phyloP scores from a whole-genome alignment of 345 rosid genomes.

The Arabidopsis arenosa region DNA sequence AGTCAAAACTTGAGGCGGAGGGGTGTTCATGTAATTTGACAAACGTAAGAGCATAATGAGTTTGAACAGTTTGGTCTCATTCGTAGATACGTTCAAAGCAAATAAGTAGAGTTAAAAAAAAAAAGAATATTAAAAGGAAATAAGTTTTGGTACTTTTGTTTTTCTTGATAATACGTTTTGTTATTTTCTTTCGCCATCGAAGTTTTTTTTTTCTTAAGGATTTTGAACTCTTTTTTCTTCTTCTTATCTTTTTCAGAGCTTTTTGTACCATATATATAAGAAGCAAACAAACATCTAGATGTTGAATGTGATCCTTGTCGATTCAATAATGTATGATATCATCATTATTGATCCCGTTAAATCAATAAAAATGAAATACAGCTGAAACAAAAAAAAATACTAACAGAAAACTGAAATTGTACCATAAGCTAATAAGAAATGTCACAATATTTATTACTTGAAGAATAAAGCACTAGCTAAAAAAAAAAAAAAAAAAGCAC shows the following conservation, averaged over 20 bases:
- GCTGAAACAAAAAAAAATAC: slow-evolving; percentile 9
- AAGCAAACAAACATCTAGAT: slow-evolving; percentile 35
- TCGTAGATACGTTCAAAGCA: slow-evolving; percentile 21
- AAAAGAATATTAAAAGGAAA: not conserved
- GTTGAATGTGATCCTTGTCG: slow-evolving; percentile 39
- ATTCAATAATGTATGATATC: slow-evolving; percentile 29
- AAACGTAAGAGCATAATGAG: not conserved
- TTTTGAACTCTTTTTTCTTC: slow-evolving; percentile 9
- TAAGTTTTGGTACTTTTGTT: too few species aligned
- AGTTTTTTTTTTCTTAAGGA: not conserved
- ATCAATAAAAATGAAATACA: slow-evolving; percentile 3
- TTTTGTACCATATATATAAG: slow-evolving; percentile 22
- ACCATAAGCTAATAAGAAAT: slow-evolving; percentile 2
- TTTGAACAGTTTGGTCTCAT: slow-evolving; percentile 19
- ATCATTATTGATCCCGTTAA: slow-evolving; percentile 25
- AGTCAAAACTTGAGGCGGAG: slow-evolving; percentile 2
- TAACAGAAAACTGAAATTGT: not conserved
- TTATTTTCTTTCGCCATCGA: not conserved
- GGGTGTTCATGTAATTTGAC: not conserved
- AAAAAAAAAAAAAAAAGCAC: too few species aligned
- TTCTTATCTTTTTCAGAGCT: slow-evolving; percentile 1
- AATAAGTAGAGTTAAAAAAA: not conserved
- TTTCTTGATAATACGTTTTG: not conserved
- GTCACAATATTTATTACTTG: not conserved
- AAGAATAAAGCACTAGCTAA: not conserved